A percentile compares a stretch with the other conserved stretches of the same genome.
phyloP scores from a whole-genome alignment of 352 stramenopile species.

The Peronospora belbahrii region DNA sequence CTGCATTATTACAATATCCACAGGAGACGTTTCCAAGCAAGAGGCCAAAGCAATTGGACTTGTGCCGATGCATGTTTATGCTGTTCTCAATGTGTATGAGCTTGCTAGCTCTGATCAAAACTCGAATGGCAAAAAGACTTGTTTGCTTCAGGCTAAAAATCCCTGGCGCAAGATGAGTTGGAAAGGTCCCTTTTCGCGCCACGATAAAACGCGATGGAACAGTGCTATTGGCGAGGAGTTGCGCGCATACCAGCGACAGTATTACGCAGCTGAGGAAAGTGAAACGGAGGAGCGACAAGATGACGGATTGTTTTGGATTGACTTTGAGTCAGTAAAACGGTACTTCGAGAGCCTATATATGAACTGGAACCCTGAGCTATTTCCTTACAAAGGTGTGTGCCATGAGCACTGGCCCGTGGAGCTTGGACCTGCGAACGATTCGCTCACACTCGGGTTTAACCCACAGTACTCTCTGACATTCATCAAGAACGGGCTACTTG shows the following conservation, averaged over 20 bases:
- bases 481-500: constrained; percentile 6
- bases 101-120: constrained; percentile 53
- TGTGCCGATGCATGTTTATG: constrained; percentile 95
- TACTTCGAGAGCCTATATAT: constrained; percentile 93
- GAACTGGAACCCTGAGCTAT: constrained; percentile 93
- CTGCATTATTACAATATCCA: constrained; percentile 96
- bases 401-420: constrained; percentile 82
- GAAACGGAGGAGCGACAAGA: constrained; percentile 40
- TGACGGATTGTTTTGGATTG: constrained; percentile 95
- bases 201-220: constrained; percentile 49
- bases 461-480: constrained; percentile 90
- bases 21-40: constrained; percentile 69
- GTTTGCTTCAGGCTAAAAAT: constrained; percentile 94
- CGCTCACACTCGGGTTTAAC: constrained; percentile 89
- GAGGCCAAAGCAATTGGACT: constrained; percentile 85
- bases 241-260: constrained; percentile 42
- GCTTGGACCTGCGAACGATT: constrained; percentile 82
- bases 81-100: constrained; percentile 90
- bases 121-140: constrained; percentile 36
- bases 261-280: constrained; percentile 26
- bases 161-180: constrained; percentile 88
- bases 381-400: constrained; percentile 72
- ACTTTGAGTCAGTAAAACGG: constrained; percentile 87
- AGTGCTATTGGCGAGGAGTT: constrained; percentile 50
- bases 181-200: constrained; percentile 78